A percentile compares a stretch with the other conserved stretches of the same genome.
Evolutionary conservation across 257 asterid species (phyloP).

Genomic region (Misopates orontium): DNA sequence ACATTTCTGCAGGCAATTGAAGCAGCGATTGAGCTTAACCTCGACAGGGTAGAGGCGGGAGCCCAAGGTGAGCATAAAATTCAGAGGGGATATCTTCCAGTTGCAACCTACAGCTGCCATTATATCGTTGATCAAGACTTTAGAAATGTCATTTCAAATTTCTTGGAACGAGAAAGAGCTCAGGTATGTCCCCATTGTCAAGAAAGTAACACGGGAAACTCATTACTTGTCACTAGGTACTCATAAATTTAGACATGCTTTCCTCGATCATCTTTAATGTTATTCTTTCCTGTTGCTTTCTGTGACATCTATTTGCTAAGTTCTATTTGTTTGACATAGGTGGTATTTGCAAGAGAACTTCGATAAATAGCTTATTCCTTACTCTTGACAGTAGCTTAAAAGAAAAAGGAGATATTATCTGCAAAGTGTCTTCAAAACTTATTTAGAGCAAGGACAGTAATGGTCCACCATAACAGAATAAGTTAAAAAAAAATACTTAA

Average conservation of each 20-base stretch:
- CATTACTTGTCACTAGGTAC: background rate
- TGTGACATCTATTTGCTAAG: background rate
- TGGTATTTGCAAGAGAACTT: too few species aligned
- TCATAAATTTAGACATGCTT: background rate
- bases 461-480: too few species aligned
- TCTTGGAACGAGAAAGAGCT: slow-evolving; percentile 76
- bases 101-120: slow-evolving; percentile 82
- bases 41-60: slow-evolving; percentile 89
- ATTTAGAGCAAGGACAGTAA: too few species aligned
- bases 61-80: slow-evolving; percentile 99
- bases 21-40: slow-evolving; percentile 90
- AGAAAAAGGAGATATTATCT: too few species aligned
- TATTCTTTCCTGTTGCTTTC: too few species aligned
- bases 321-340: background rate
- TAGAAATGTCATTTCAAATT: slow-evolving; percentile 63
- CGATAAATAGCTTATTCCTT: too few species aligned
- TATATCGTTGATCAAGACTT: slow-evolving; percentile 74
- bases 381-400: too few species aligned
- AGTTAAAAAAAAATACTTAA: too few species aligned
- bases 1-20: slow-evolving; percentile 74
- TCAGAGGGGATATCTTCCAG: slow-evolving; percentile 94
- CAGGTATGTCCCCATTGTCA: slow-evolving; percentile 50
- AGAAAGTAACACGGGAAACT: background rate
- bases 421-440: too few species aligned
- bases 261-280: too few species aligned